phyloP scores from a whole-genome alignment of 2,329 filamentous ascomycete genomes.

The Talaromyces sp. region DNA sequence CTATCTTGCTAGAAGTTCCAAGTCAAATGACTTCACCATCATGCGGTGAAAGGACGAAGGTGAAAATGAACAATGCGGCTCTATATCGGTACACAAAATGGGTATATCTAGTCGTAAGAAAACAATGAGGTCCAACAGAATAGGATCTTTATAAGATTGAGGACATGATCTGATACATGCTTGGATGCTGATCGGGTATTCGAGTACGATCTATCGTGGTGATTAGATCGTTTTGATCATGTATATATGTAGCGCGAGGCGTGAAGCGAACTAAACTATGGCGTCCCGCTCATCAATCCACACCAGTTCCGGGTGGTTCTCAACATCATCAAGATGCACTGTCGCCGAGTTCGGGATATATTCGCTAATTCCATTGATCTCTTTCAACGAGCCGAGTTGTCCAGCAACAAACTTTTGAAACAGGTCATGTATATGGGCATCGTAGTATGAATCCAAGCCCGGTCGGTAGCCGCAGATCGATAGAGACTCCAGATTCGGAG shows the following conservation, averaged over 20 bases:
- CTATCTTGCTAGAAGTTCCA: not conserved
- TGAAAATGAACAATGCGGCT: slow-evolving; percentile 13
- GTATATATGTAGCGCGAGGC: not conserved
- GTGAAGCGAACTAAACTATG: slow-evolving; percentile 4
- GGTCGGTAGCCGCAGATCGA: slow-evolving; percentile 16
- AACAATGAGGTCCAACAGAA: slow-evolving; percentile 6
- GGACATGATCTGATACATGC: not conserved
- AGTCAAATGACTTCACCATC: not conserved
- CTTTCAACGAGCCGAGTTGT: slow-evolving; percentile 16
- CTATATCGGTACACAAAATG: slow-evolving; percentile 16
- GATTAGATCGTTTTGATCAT: not conserved
- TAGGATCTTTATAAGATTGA: not conserved
- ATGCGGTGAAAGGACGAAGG: not conserved
- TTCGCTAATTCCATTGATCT: slow-evolving; percentile 13
- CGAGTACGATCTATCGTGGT: not conserved
- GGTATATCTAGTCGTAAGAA: slow-evolving; percentile 17
- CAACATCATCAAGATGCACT: slow-evolving; percentile 17
- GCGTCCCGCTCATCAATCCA: slow-evolving; percentile 18
- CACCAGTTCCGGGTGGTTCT: slow-evolving; percentile 15
- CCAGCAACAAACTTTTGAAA: slow-evolving; percentile 19
- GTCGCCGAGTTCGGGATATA: slow-evolving; percentile 18
- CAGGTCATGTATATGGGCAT: slow-evolving; percentile 15
- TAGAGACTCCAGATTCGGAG: slow-evolving; percentile 14
- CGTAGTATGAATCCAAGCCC: slow-evolving; percentile 11
- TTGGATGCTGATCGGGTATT: not conserved